These are phyloP conservation scores for Pleurostoma richardsiae DNA, from an alignment of 2,329 filamentous ascomycete species.

Conservation along the genomic window DNA sequence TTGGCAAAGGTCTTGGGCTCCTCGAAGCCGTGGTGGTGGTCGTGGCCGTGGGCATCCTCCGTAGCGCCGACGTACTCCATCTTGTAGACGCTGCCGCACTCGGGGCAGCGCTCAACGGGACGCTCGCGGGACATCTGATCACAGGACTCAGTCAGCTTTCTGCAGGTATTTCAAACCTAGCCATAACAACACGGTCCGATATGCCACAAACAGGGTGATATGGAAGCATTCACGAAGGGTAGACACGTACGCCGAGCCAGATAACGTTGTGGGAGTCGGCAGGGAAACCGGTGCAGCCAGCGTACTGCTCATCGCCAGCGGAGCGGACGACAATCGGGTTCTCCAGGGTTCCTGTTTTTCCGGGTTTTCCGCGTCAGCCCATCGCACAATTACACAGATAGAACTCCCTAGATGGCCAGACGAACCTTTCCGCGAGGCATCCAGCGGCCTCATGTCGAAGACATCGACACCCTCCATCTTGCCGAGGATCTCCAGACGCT, in stretches of 20 bases:
- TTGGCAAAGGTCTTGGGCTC: slow-evolving; percentile 97
- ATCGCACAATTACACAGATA: slow-evolving; percentile 5
- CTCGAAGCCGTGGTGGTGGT: slow-evolving; percentile 59
- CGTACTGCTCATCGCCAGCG: slow-evolving; percentile 92
- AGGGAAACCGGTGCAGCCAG: slow-evolving; percentile 91
- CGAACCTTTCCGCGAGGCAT: slow-evolving; percentile 80
- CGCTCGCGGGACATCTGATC: slow-evolving; percentile 76
- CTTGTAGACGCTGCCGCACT: slow-evolving; percentile 96
- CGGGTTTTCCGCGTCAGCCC: slow-evolving; percentile 14
- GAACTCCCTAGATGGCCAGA: slow-evolving; percentile 5
- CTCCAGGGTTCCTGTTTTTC: slow-evolving; percentile 69
- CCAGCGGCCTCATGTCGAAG: slow-evolving; percentile 97
- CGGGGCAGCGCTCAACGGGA: slow-evolving; percentile 89
- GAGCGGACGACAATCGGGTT: slow-evolving; percentile 89
- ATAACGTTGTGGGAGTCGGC: slow-evolving; percentile 85
- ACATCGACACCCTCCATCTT: slow-evolving; percentile 99
- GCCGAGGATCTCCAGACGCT: slow-evolving; percentile 96
- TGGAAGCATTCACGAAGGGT: background rate
- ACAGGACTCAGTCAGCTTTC: background rate
- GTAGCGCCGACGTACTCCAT: slow-evolving; percentile 91
- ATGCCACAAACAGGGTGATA: too few relatives aligned
- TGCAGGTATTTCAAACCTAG: too few relatives aligned
- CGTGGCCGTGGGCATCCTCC: slow-evolving; percentile 60
- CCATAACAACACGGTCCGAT: too few relatives aligned
- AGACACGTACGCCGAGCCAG: slow-evolving; percentile 76